Base-by-base conservation (phyloP, 2,329 filamentous ascomycete genomes). In the Moelleriella libera region DNA sequence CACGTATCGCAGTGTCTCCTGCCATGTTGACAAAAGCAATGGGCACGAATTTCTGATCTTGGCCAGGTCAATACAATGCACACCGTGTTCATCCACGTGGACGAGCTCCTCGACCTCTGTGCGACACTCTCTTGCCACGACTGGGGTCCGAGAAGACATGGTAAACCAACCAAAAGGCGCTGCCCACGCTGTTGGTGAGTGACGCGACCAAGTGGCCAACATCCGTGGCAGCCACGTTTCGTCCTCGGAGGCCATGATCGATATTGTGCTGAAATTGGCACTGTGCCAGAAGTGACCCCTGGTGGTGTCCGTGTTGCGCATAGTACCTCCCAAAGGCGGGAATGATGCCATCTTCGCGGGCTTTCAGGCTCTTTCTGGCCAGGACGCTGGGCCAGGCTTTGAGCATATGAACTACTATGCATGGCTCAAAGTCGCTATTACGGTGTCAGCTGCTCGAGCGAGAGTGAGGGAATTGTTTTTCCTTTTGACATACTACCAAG, bases 371-470 rank as follows among this genome's bases (percentile, higher is more conserved):
- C 40, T 14, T 41, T 14, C 40, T 41, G 6, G 40, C 40, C 40
- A 41, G 6, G n/a, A 41, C 6, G 8, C 40, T 14, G 2, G 40
- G 40, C 40, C 40, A 41, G 6, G 40, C 40, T 14, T 41, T 9
- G 8, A 21, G 40, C 40, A 41, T 41, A n/a, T 41, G 40, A n/a
- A 41, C 40, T n/a, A 41, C 14, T 7, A 41, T 41, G n/a, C 8
- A 41, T 12, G 40, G 40, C 40, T 41, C 40, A n/a, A 41, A 41
- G 14, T 41, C 40, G 40, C 40, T 41, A 14, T 41, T 21, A 11
- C 54, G 56, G 44, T 54, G 51, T 45, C 50, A 49, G 31, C 29
- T 32, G 30, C 30, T 46, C n/a, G 48, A 45, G 21, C 47, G 21
- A 30, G 49, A 12, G 6, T 21, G 8, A 21, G 14, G 14, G 8